Conservation (phyloP, 2,329 filamentous ascomycete species). For the Aspergillus eucalypticola region DNA sequence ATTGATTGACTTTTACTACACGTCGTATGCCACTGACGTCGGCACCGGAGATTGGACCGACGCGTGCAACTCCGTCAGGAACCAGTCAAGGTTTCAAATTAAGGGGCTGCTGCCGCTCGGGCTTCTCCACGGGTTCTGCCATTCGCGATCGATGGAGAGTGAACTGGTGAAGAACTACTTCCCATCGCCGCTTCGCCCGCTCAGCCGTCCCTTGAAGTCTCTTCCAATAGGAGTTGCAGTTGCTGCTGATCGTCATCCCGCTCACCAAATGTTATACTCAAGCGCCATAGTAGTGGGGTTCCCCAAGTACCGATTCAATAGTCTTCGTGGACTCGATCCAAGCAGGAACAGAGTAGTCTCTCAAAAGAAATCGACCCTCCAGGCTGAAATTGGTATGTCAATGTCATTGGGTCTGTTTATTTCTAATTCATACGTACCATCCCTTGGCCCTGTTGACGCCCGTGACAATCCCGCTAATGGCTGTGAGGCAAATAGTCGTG, state of each 20-base stretch:
- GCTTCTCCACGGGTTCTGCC: constrained; percentile 17
- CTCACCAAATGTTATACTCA: constrained; percentile 6
- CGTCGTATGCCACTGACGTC: not conserved
- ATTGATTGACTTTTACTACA: not conserved
- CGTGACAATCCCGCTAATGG: constrained; percentile 1
- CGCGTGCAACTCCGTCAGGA: not conserved
- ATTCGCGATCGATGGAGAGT: constrained; percentile 14
- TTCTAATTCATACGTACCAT: not conserved
- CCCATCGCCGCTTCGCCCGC: constrained; percentile 2
- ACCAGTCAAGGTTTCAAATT: constrained; percentile 1
- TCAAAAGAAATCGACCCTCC: constrained; percentile 1
- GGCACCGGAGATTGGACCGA: not conserved
- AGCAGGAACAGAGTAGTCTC: not conserved
- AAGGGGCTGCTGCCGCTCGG: constrained; percentile 9
- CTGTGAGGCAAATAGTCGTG: constrained; percentile 3
- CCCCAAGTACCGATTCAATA: constrained; percentile 8
- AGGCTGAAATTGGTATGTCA: constrained; percentile 6
- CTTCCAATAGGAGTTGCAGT: constrained; percentile 12
- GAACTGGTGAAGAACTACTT: constrained; percentile 9
- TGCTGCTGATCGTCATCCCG: constrained; percentile 15
- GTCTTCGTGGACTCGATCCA: constrained; percentile 9
- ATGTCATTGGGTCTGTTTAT: not conserved
- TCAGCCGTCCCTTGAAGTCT: constrained; percentile 1
- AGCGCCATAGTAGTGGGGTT: constrained; percentile 10
- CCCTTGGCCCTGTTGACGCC: not conserved